Evolutionary conservation across 2,329 filamentous ascomycete species (phyloP), one percentile per base, ranked within the genome.

Genomic region (Exophiala spinifera): DNA sequence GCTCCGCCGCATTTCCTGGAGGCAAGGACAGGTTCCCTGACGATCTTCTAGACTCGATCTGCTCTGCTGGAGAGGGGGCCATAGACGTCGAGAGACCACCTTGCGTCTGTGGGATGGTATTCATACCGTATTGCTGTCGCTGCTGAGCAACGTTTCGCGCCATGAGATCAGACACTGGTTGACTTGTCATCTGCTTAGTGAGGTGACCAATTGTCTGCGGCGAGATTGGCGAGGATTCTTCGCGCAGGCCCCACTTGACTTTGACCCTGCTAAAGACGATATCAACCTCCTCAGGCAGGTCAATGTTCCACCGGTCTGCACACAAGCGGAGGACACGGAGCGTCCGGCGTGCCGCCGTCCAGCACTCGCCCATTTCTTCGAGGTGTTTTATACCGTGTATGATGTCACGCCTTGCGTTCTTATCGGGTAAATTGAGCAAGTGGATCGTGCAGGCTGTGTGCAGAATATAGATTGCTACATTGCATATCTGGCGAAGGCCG

Each of bases 381-480:
- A 97, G 81, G 60, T 96, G 89, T 65, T 89, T 92, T 40, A 96
- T 80, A 1, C 92, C 91, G 64, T 96, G 91, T 3, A 89, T 87
- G 39, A 99, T 89, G 69, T 97, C 92, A 63, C 92, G 79, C 65
- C 84, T 87, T 3, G 94, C 90, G 25, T 89, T 94, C 73, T 94
- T 96, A 63, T 96, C 91, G 0, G 91, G 91, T 1, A 97, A 76
- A 62, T 96, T 96, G 33, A 99, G 83, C 17, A 99, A 76, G 65
- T 97, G 94, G 36, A 97, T 95, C 0, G 91, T 96, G 68, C 91
- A 96, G 25, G 94, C 91, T 3, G 90, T 94, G 69, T 97, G 92
- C 0, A 88, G 81, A 72, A 97, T 96, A 70, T 99, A 99, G 0
- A 97, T 91, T 2, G 88, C 91, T 64, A 97, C 90, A 66, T 97